These are phyloP conservation scores for Moricandia arvensis DNA, from an alignment of 345 rosid genomes.

Conservation along the genomic window DNA sequence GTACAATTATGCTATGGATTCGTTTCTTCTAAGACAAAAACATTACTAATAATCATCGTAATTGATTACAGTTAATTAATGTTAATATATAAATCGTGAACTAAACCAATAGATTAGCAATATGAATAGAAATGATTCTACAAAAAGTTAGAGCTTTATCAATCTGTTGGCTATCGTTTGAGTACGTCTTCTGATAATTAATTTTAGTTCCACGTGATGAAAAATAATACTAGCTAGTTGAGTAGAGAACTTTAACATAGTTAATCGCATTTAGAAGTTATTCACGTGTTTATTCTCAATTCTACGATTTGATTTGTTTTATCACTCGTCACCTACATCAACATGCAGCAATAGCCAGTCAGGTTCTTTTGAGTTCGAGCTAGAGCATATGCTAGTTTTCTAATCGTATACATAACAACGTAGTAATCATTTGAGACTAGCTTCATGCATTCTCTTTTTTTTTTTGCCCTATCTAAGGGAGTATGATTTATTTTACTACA, in stretches of 20 bases:
- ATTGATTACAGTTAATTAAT: slow-evolving; percentile 29
- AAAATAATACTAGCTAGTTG: not conserved
- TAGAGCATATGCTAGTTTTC: not conserved
- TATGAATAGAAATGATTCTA: slow-evolving; percentile 15
- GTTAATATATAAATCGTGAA: not conserved
- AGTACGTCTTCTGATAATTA: slow-evolving; percentile 18
- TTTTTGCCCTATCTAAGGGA: not conserved
- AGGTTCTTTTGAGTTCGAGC: not conserved
- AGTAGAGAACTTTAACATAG: slow-evolving; percentile 25
- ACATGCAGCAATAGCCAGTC: not conserved
- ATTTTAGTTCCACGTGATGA: slow-evolving; percentile 28
- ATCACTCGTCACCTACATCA: not conserved
- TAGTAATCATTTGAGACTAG: not conserved
- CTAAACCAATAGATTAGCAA: not conserved
- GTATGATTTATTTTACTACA: not conserved
- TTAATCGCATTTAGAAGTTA: not conserved
- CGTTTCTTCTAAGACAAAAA: slow-evolving; percentile 10
- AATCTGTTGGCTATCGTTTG: slow-evolving; percentile 23
- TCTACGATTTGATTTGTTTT: not conserved
- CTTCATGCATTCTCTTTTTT: not conserved
- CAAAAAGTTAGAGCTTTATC: slow-evolving; percentile 15
- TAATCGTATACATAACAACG: not conserved
- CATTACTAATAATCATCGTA: not conserved
- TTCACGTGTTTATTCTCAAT: not conserved
- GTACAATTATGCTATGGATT: slow-evolving; percentile 16